These are phyloP conservation scores for Alternaria atra DNA, from an alignment of 2,329 filamentous ascomycete genomes.

Conservation along the genomic window DNA sequence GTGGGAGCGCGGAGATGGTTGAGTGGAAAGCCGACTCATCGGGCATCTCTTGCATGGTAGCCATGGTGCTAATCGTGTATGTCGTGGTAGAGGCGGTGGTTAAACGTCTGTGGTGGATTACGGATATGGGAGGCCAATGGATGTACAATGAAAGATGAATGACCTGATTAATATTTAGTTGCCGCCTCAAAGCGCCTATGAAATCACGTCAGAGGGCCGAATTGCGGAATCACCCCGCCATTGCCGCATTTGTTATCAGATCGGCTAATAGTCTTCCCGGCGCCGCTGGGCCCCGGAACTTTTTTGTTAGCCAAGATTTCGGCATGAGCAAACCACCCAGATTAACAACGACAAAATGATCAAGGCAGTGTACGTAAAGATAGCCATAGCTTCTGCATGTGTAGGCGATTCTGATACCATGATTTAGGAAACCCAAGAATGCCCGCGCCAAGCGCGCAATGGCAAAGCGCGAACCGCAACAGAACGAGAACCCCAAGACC, in stretches of 20 bases:
- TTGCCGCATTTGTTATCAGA: constrained; percentile 19
- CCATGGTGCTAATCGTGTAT: constrained; percentile 35
- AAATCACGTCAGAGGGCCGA: constrained; percentile 23
- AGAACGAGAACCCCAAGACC: constrained; percentile 87
- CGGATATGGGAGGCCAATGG: neutral
- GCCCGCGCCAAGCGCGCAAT: constrained; percentile 94
- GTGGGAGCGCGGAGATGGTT: constrained; percentile 72
- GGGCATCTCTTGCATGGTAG: constrained; percentile 77
- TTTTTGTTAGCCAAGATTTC: constrained; percentile 35
- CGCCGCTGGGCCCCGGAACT: constrained; percentile 16
- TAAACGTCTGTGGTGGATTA: neutral
- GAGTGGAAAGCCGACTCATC: constrained; percentile 77
- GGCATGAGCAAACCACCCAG: constrained; percentile 19
- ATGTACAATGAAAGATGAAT: neutral
- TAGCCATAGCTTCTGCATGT: rapidly evolving
- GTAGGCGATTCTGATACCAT: constrained; percentile 6
- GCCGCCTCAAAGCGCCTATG: constrained; percentile 3
- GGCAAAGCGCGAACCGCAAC: constrained; percentile 90
- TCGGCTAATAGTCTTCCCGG: constrained; percentile 21
- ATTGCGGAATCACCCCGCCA: constrained; percentile 18
- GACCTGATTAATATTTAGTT: constrained; percentile 20
- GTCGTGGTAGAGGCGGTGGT: neutral
- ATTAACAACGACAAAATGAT: constrained; percentile 35
- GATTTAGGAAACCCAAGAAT: constrained; percentile 71
- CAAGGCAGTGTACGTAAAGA: constrained; percentile 41